A percentile compares a stretch with the other conserved stretches of the same genome.
These are phyloP conservation scores for Wickerhamiella qilinensis DNA, from an alignment of 805 yeast genomes.

Conservation along the genomic window DNA sequence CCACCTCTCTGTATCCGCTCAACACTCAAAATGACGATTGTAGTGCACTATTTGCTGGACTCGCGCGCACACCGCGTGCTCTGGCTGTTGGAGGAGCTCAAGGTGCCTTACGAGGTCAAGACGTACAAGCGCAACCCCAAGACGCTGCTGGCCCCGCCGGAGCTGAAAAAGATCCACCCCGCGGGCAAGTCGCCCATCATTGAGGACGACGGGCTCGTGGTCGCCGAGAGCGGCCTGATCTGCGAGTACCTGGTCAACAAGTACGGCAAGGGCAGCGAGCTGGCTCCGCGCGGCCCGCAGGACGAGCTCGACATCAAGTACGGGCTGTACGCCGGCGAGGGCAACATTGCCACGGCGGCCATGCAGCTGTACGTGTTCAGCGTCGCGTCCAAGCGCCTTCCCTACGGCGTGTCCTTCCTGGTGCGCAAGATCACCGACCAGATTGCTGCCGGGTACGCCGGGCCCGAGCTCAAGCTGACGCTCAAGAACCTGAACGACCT, in stretches of 20 bases:
- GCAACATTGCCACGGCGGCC: slow-evolving; percentile 36
- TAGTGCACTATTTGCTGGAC: slow-evolving; percentile 27
- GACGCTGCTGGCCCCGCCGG: slow-evolving; percentile 33
- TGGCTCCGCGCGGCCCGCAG: slow-evolving; percentile 25
- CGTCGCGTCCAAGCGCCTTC: slow-evolving; percentile 13
- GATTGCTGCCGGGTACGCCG: slow-evolving; percentile 32
- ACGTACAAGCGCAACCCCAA: slow-evolving; percentile 33
- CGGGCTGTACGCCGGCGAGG: slow-evolving; percentile 40
- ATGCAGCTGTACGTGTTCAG: slow-evolving; percentile 23
- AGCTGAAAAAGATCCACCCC: slow-evolving; percentile 37
- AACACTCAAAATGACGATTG: slow-evolving; percentile 9
- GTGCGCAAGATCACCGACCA: slow-evolving; percentile 29
- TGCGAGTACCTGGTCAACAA: slow-evolving; percentile 33
- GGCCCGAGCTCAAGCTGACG: slow-evolving; percentile 29
- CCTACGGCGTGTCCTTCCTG: slow-evolving; percentile 11
- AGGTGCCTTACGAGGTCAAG: slow-evolving; percentile 36
- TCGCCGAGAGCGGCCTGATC: slow-evolving; percentile 48
- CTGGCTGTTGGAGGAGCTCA: slow-evolving; percentile 46
- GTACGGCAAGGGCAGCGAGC: slow-evolving; percentile 28
- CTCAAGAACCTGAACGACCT: slow-evolving; percentile 27
- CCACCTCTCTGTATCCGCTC: too few species aligned
- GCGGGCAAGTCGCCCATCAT: slow-evolving; percentile 49
- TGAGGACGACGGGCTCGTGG: slow-evolving; percentile 24
- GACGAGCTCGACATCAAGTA: slow-evolving; percentile 31
- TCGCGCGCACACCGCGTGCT: slow-evolving; percentile 47